Evolutionary conservation across 192 early-diverging fungal genomes (phyloP).

Genomic region (Podila epicladia): DNA sequence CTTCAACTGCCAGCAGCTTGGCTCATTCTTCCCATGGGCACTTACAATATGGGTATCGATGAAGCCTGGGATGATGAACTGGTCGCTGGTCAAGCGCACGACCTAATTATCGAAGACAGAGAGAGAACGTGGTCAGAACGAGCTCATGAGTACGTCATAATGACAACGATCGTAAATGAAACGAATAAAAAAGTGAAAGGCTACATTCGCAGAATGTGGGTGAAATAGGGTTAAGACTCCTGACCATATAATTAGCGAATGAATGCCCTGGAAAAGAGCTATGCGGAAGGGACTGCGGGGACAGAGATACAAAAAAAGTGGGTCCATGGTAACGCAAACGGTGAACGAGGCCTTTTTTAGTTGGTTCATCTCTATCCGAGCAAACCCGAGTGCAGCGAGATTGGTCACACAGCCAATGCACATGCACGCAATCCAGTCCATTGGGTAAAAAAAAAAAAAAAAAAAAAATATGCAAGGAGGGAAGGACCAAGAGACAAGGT

Average conservation of each 20-base stretch:
- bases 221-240: constrained; percentile 40
- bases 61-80: constrained; percentile 91
- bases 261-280: no score
- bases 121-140: not conserved
- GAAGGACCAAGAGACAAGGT: not conserved
- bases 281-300: no score
- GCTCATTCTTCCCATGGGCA: not conserved
- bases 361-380: not conserved
- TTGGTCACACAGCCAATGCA: not conserved
- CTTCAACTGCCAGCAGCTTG: not conserved
- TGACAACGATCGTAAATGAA: not conserved
- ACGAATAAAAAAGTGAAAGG: not conserved
- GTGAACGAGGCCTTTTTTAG: not conserved
- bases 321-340: no score
- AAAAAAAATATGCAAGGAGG: not conserved
- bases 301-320: not conserved
- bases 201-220: constrained; percentile 28
- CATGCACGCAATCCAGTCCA: not conserved
- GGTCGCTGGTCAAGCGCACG: constrained; percentile 53
- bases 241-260: not conserved
- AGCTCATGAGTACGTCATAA: not conserved
- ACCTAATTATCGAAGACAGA: constrained; percentile 4
- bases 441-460: not conserved
- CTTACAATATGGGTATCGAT: constrained; percentile 91
- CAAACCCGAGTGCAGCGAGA: not conserved